Evolutionary conservation across 768 basidiomycete genomes (phyloP).

Genomic region (Psilocybe subaeruginosa): DNA sequence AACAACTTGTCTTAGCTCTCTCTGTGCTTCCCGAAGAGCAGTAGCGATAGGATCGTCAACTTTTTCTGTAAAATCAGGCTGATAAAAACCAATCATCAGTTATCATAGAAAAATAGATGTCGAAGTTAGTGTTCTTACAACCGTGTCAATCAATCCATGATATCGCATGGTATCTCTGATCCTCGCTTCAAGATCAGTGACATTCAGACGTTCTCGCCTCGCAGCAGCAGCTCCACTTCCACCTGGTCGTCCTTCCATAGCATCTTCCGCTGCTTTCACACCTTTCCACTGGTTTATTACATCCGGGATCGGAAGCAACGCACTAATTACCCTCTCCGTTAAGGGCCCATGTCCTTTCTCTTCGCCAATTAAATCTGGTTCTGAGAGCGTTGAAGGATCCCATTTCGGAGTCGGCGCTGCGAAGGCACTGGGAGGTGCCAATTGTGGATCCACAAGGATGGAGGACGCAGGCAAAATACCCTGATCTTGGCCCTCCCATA

Average conservation of each 20-base stretch:
- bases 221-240: constrained; percentile 81
- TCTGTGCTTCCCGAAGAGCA: constrained; percentile 86
- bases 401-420: constrained; percentile 67
- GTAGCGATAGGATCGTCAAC: constrained; percentile 95
- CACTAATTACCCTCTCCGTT: constrained; percentile 83
- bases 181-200: constrained; percentile 76
- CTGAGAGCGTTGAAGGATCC: constrained; percentile 82
- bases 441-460: constrained; percentile 30
- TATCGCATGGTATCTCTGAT: constrained; percentile 77
- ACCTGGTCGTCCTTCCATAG: constrained; percentile 82
- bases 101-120: neutral
- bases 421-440: constrained; percentile 40
- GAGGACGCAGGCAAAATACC: constrained; percentile 32
- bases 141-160: constrained; percentile 68
- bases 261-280: constrained; percentile 82
- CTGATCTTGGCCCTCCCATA: constrained; percentile 93
- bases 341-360: constrained; percentile 85
- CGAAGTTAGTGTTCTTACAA: constrained; percentile 51
- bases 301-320: constrained; percentile 72
- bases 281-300: constrained; percentile 63
- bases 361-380: constrained; percentile 70
- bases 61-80: constrained; percentile 77
- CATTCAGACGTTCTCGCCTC: constrained; percentile 74
- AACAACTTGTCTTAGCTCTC: constrained; percentile 74
- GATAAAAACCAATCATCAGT: neutral